A percentile compares a stretch with the other conserved stretches of the same genome.
Evolutionary conservation across 805 yeast species (phyloP).

Genomic region (Yarrowia sp.): DNA sequence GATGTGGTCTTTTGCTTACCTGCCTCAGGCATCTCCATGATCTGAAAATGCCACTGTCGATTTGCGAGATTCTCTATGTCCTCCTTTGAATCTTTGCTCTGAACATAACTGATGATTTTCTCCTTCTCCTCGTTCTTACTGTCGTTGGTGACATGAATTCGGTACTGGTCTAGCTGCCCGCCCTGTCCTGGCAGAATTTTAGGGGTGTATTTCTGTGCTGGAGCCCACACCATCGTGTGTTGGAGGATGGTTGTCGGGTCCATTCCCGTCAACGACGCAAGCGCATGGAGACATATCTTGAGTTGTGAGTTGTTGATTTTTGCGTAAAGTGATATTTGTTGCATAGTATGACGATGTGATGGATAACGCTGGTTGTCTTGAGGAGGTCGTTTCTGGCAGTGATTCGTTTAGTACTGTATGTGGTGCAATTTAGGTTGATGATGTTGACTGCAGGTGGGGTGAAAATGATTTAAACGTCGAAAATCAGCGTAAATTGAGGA

Average conservation of each 20-base stretch:
- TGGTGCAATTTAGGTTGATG: background rate
- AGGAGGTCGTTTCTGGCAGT: background rate
- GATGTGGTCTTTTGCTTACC: conserved; percentile 49
- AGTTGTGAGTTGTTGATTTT: conserved; percentile 35
- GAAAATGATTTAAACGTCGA: background rate
- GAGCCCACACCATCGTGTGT: conserved; percentile 38
- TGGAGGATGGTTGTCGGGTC: conserved; percentile 32
- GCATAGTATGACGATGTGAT: conserved; percentile 38
- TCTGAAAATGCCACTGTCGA: conserved; percentile 34
- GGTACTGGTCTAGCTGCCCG: conserved; percentile 38
- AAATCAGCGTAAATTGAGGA: no score
- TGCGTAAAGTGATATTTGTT: conserved; percentile 40
- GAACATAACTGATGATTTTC: conserved; percentile 4
- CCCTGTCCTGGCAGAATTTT: conserved; percentile 37
- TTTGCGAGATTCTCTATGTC: conserved; percentile 3
- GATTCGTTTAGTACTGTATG: no score
- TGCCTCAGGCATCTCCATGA: conserved; percentile 41
- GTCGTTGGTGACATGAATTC: conserved; percentile 31
- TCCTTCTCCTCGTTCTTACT: conserved; percentile 4
- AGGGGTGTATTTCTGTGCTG: conserved; percentile 34
- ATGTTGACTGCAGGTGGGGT: background rate
- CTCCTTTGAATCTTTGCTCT: background rate
- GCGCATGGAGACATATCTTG: conserved; percentile 35
- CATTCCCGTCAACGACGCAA: conserved; percentile 42
- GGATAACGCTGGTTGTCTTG: background rate